Evolutionary conservation across 2,329 filamentous ascomycete species (phyloP).

Genomic region (Alternaria angustiovoidea): DNA sequence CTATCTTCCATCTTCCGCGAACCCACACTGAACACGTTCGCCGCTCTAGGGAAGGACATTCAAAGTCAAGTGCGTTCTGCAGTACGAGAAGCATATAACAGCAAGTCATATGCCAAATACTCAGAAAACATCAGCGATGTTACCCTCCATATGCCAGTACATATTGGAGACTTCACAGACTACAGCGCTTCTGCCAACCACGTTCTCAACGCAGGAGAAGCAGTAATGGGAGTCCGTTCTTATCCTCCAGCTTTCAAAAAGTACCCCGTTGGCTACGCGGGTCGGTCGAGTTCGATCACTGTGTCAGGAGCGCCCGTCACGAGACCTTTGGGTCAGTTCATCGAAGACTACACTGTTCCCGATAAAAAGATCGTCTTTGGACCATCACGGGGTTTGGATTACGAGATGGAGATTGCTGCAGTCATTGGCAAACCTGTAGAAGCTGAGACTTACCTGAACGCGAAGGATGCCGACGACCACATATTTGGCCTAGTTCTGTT

Average conservation of each 20-base stretch:
- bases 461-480: slow-evolving; percentile 59
- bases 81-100: slow-evolving; percentile 49
- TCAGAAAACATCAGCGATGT: slow-evolving; percentile 52
- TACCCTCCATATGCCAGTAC: slow-evolving; percentile 63
- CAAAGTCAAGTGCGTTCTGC: slow-evolving; percentile 53
- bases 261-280: slow-evolving; percentile 61
- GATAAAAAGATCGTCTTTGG: slow-evolving; percentile 61
- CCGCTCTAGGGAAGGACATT: slow-evolving; percentile 53
- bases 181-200: slow-evolving; percentile 65
- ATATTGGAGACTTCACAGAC: slow-evolving; percentile 65
- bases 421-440: slow-evolving; percentile 54
- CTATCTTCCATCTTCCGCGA: slow-evolving; percentile 43
- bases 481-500: slow-evolving; percentile 70
- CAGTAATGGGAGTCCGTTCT: slow-evolving; percentile 30
- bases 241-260: slow-evolving; percentile 41
- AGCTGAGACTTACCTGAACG: slow-evolving; percentile 50
- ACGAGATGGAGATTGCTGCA: slow-evolving; percentile 60
- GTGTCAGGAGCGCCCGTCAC: slow-evolving; percentile 55
- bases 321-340: slow-evolving; percentile 39
- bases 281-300: slow-evolving; percentile 60
- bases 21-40: slow-evolving; percentile 58
- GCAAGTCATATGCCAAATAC: slow-evolving; percentile 17
- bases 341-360: slow-evolving; percentile 40
- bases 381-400: slow-evolving; percentile 55
- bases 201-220: slow-evolving; percentile 59